These are phyloP conservation scores for Blepharisma japonicum DNA, from an alignment of 73 alveolate genomes.

Conservation along the genomic window DNA sequence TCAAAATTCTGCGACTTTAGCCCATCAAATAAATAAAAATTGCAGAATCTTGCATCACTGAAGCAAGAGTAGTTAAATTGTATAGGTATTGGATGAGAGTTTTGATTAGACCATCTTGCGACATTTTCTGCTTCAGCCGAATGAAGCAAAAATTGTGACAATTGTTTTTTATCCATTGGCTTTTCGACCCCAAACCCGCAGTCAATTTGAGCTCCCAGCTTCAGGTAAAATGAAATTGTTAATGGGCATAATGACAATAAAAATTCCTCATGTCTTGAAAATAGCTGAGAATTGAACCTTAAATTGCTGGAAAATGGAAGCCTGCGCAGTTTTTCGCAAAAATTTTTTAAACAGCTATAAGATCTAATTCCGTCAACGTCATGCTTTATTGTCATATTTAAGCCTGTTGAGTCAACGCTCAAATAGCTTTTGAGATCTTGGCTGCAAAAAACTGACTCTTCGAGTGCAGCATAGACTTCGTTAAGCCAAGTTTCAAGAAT, in stretches of 20 bases:
- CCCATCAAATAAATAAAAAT: background rate
- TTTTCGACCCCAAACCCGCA: background rate
- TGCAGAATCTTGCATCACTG: background rate
- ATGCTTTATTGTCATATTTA: background rate
- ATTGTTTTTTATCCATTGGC: background rate
- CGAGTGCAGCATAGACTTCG: background rate
- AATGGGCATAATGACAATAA: background rate
- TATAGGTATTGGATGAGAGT: background rate
- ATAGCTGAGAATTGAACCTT: background rate
- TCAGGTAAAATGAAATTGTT: background rate
- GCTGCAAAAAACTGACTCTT: background rate
- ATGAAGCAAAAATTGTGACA: background rate
- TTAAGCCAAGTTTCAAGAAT: background rate
- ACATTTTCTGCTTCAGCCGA: background rate
- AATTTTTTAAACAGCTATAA: background rate
- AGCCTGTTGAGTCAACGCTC: background rate
- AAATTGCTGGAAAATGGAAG: background rate
- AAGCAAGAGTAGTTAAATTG: background rate
- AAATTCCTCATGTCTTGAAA: background rate
- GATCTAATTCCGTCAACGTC: background rate
- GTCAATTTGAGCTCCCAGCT: background rate
- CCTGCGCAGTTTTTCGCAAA: background rate
- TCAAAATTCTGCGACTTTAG: background rate
- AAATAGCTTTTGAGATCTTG: background rate
- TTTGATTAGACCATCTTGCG: background rate